Evolutionary conservation across 768 basidiomycete genomes (phyloP), one percentile per base, ranked within the genome.

Genomic region (Suillus clintonianus): DNA sequence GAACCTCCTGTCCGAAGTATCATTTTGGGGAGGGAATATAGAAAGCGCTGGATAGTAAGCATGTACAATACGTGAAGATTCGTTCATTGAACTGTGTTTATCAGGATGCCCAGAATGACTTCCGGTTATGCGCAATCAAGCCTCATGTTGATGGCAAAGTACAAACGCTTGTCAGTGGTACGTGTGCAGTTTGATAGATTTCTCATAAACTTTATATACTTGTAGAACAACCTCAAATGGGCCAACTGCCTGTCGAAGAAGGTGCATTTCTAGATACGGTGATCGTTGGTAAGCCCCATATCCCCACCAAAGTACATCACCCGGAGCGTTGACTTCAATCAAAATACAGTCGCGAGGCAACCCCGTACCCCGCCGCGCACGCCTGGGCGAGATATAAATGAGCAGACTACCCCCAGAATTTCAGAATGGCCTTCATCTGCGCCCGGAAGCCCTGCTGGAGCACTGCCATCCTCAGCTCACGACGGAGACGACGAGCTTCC

Each of bases 391-490:
- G 36, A 27, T 14, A 66, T 14, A 47, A 59, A 19, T 14, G 69
- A 68, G 65, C 72, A 68, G 36, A 76, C 74, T 6, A 76, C 74
- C n/a, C 60, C 60, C 17, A 11, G 56, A 39, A 30, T 41, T 19
- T 66, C 76, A n/a, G 61, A 74, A 32, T 76, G 74, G 74, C 72
- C 76, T 10, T 60, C 53, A 39, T 76, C 76, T 11, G 56, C 62
- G 11, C 66, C 65, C 22, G 69, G 71, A 8, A 76, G 67, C 60
- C 62, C 69, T 4, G 17, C 56, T 51, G 34, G 36, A 37, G 64
- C 53, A 9, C 41, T 45, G 27, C 39, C 39, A 27, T 11, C 54
- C 24, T 15, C 42, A 30, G 57, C 61, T 45, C 59, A 32, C 39
- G 48, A 19, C 4, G 61, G 68, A 58, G n/a, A 57, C 14, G 62